Conservation (phyloP, 2,329 filamentous ascomycete genomes). For the Thielaviopsis ethacetica region DNA sequence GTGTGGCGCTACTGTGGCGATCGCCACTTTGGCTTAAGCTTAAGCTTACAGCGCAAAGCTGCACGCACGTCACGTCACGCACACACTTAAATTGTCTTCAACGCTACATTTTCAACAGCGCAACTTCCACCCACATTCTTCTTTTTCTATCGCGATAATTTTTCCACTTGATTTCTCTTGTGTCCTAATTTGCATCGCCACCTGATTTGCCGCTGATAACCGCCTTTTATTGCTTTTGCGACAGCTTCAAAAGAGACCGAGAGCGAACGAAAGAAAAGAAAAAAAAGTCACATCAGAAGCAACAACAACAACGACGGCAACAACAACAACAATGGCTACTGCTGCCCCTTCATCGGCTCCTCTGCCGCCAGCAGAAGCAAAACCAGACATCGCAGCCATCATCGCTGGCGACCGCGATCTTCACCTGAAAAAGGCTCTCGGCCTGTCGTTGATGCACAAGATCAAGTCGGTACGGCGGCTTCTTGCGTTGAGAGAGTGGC, state of each 20-base stretch:
- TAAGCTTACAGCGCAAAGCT: not conserved
- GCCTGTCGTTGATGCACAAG: not conserved
- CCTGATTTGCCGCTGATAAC: not conserved
- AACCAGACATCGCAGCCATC: not conserved
- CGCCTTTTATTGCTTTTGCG: not conserved
- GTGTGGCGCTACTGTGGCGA: not conserved
- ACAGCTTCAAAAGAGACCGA: not conserved
- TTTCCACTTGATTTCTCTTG: too few species aligned
- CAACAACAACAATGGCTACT: not conserved
- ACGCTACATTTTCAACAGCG: not conserved
- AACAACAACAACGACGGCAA: too few species aligned
- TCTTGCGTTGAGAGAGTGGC: constrained; percentile 12
- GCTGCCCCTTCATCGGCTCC: not conserved
- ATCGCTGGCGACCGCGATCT: not conserved
- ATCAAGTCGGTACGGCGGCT: constrained; percentile 1
- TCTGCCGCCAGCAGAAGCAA: too few species aligned
- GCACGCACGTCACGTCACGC: not conserved
- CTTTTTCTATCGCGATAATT: not conserved
- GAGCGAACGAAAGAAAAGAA: too few species aligned
- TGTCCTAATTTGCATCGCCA: not conserved
- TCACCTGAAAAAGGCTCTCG: constrained; percentile 2
- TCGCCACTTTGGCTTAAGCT: not conserved
- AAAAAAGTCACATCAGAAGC: too few species aligned
- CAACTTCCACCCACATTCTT: not conserved
- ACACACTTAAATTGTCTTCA: not conserved